phyloP scores from a whole-genome alignment of 345 rosid genomes.

The Gossypioides kirkii region DNA sequence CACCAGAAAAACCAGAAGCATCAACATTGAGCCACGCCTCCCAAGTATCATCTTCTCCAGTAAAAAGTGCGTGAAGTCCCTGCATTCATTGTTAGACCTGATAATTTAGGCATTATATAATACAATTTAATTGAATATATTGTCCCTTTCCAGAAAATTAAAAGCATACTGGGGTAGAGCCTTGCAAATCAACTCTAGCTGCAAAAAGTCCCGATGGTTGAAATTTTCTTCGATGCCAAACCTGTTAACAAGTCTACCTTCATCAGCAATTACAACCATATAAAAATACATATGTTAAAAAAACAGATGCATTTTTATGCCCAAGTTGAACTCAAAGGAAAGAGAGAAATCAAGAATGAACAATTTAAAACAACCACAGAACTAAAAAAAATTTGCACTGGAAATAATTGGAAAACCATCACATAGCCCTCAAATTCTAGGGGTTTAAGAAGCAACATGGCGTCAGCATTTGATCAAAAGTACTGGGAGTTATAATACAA shows the following conservation, averaged over 20 bases:
- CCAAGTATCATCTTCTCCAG: slow-evolving; percentile 95
- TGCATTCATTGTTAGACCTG: slow-evolving; percentile 23
- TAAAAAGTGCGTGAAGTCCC: slow-evolving; percentile 95
- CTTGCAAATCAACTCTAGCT: slow-evolving; percentile 89
- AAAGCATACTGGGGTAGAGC: slow-evolving; percentile 62
- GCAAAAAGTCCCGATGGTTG: slow-evolving; percentile 95
- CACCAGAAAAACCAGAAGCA: slow-evolving; percentile 67
- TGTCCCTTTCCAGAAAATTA: slow-evolving; percentile 12
- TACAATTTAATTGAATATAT: slow-evolving; percentile 10
- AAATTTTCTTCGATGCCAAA: slow-evolving; percentile 93
- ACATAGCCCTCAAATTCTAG: not conserved
- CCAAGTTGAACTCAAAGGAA: not conserved
- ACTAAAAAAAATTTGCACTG: not conserved
- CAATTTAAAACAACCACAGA: slow-evolving; percentile 1
- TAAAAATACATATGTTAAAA: not conserved
- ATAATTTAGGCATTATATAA: slow-evolving; percentile 4
- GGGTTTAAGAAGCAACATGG: not conserved
- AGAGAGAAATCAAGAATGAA: not conserved
- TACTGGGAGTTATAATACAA: not conserved
- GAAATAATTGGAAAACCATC: not conserved
- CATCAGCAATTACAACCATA: slow-evolving; percentile 1
- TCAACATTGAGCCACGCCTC: slow-evolving; percentile 92
- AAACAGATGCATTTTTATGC: not conserved
- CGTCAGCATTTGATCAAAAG: not conserved
- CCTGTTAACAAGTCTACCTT: slow-evolving; percentile 41